Conservation (phyloP, 140 eudicot species). For the Cichorium intybus region DNA sequence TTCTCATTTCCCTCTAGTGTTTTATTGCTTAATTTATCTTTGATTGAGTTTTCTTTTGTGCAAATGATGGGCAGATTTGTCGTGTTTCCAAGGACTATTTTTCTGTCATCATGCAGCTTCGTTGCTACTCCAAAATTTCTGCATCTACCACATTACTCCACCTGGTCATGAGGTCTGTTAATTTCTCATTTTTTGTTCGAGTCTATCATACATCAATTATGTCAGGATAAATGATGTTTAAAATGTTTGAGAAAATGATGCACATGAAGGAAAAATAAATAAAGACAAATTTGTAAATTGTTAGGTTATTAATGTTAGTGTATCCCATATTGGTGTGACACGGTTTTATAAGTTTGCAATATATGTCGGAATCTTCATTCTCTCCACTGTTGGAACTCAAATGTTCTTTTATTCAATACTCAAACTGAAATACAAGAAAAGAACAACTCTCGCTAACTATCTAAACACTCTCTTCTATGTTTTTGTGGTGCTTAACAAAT, state of each 20-base stretch:
- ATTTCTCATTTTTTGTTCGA: conserved; percentile 9
- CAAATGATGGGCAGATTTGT: conserved; percentile 46
- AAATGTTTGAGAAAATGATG: background rate
- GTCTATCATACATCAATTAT: background rate
- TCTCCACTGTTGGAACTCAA: too few relatives aligned
- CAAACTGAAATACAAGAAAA: too few relatives aligned
- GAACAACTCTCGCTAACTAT: too few relatives aligned
- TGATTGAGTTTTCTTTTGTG: background rate
- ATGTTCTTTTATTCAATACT: too few relatives aligned
- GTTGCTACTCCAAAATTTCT: conserved; percentile 83
- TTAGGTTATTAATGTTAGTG: too few relatives aligned
- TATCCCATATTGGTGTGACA: too few relatives aligned
- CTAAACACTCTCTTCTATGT: too few relatives aligned
- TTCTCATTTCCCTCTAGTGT: background rate
- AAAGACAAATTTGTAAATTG: background rate
- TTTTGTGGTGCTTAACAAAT: too few relatives aligned
- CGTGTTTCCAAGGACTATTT: conserved; percentile 87
- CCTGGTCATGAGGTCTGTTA: conserved; percentile 94
- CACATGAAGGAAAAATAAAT: background rate
- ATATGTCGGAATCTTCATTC: too few relatives aligned
- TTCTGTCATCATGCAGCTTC: conserved; percentile 81
- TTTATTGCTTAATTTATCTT: background rate
- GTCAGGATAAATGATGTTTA: background rate
- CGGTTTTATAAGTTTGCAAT: too few relatives aligned
- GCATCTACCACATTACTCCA: conserved; percentile 89